phyloP scores from a whole-genome alignment of 2,329 filamentous ascomycete genomes.

The Akanthomyces uredinophilus region DNA sequence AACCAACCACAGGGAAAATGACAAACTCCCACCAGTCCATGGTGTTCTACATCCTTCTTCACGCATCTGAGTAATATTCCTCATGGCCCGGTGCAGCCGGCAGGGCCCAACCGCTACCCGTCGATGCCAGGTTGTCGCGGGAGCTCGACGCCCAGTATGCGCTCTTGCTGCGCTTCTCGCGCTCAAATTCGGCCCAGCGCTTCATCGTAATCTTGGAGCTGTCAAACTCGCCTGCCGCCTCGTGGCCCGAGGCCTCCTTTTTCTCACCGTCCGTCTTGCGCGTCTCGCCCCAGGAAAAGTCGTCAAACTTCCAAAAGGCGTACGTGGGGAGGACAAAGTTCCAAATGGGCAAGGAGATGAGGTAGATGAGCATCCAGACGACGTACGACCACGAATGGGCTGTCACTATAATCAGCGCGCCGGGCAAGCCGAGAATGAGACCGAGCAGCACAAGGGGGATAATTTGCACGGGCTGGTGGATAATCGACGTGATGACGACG shows the following conservation, averaged over 20 bases:
- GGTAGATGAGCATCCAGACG: conserved; percentile 94
- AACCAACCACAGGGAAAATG: background rate
- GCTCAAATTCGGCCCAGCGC: conserved; percentile 94
- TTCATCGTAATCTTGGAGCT: conserved; percentile 99
- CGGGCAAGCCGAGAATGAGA: conserved; percentile 89
- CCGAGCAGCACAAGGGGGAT: conserved; percentile 87
- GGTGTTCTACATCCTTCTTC: background rate
- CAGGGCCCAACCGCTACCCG: conserved; percentile 37
- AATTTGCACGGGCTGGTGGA: conserved; percentile 68
- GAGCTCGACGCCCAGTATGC: conserved; percentile 46
- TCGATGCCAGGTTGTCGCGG: conserved; percentile 44
- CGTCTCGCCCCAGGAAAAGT: conserved; percentile 99
- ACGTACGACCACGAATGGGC: conserved; percentile 91
- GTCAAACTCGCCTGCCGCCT: conserved; percentile 93
- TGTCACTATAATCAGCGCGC: conserved; percentile 84
- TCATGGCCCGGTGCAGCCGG: conserved; percentile 37
- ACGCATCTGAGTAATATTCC: conserved; percentile 52
- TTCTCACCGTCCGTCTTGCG: conserved; percentile 88
- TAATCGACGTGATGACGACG: conserved; percentile 86
- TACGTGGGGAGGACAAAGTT: conserved; percentile 94
- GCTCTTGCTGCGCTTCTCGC: conserved; percentile 48
- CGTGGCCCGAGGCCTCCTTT: conserved; percentile 67
- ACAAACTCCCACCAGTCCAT: background rate
- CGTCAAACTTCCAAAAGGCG: conserved; percentile 99
- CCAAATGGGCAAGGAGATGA: conserved; percentile 90